These are phyloP conservation scores for Graphiopsis chlorocephala DNA, from an alignment of 2,329 filamentous ascomycete genomes.

Conservation along the genomic window DNA sequence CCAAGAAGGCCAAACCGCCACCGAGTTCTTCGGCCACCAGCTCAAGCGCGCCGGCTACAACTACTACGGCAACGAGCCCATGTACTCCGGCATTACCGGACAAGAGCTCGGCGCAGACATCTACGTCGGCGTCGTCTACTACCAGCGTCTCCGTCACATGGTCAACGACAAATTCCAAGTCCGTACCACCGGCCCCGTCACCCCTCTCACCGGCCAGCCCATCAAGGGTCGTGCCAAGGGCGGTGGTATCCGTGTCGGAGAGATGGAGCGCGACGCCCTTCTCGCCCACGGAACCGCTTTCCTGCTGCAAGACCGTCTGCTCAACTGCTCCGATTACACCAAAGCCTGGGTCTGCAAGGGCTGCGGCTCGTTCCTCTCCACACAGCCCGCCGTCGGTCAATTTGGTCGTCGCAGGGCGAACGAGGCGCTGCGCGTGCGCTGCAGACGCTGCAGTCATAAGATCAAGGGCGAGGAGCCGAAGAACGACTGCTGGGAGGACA, in stretches of 20 bases:
- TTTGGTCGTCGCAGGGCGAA: conserved; percentile 29
- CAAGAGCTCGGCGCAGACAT: conserved; percentile 93
- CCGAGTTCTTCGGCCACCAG: conserved; percentile 94
- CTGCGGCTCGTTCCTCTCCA: conserved; percentile 88
- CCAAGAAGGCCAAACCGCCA: conserved; percentile 85
- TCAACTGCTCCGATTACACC: conserved; percentile 95
- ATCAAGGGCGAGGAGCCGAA: conserved; percentile 30
- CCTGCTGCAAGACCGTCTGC: conserved; percentile 86
- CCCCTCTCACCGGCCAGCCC: conserved; percentile 86
- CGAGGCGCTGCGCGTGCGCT: conserved; percentile 33
- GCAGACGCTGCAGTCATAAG: conserved; percentile 36
- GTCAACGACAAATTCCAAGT: conserved; percentile 99
- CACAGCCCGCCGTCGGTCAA: conserved; percentile 68
- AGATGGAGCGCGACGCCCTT: conserved; percentile 97
- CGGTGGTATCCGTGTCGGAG: conserved; percentile 96
- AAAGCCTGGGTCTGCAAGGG: conserved; percentile 83
- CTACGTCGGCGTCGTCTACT: conserved; percentile 95
- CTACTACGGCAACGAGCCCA: conserved; percentile 96
- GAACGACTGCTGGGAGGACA: conserved; percentile 82
- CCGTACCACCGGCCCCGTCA: conserved; percentile 89
- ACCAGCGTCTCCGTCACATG: conserved; percentile 98
- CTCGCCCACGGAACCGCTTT: conserved; percentile 95
- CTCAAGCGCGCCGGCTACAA: conserved; percentile 94
- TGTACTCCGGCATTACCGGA: conserved; percentile 97
- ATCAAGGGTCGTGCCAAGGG: conserved; percentile 96